phyloP scores from a whole-genome alignment of 768 basidiomycete genomes.

The Mycena amicta region DNA sequence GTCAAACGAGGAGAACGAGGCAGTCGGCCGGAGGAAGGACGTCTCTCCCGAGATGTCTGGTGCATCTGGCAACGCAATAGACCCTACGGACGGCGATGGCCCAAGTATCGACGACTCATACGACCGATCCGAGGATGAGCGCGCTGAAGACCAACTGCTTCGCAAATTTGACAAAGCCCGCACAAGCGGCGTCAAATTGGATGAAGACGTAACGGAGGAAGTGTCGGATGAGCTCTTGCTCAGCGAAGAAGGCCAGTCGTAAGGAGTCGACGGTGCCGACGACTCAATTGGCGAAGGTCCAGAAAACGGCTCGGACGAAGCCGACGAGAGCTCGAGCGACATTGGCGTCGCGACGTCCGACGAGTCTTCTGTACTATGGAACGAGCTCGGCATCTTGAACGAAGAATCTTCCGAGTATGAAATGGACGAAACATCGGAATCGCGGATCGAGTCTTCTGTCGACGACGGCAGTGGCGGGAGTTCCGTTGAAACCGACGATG shows the following conservation, averaged over 20 bases:
- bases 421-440: constrained; percentile 2
- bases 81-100: constrained; percentile 66
- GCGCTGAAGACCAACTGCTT: constrained; percentile 46
- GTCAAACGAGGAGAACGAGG: constrained; percentile 43
- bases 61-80: constrained; percentile 58
- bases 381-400: constrained; percentile 16
- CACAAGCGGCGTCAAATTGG: constrained; percentile 13
- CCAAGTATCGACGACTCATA: constrained; percentile 78
- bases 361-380: constrained; percentile 13
- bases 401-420: neutral
- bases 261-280: constrained; percentile 4
- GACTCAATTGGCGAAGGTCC: constrained; percentile 35
- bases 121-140: constrained; percentile 53
- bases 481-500: constrained; percentile 17
- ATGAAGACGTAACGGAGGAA: constrained; percentile 12
- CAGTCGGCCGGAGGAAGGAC: constrained; percentile 68
- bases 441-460: constrained; percentile 6
- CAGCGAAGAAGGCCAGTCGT: constrained; percentile 10
- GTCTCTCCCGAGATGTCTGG: constrained; percentile 73
- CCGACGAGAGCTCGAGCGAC: constrained; percentile 30
- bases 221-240: constrained; percentile 15
- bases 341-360: constrained; percentile 33
- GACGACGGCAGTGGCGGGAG: constrained; percentile 21
- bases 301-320: constrained; percentile 30
- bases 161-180: constrained; percentile 29